Base-by-base conservation (phyloP, 2,329 filamentous ascomycete genomes). In the Cladophialophora yegresii region DNA sequence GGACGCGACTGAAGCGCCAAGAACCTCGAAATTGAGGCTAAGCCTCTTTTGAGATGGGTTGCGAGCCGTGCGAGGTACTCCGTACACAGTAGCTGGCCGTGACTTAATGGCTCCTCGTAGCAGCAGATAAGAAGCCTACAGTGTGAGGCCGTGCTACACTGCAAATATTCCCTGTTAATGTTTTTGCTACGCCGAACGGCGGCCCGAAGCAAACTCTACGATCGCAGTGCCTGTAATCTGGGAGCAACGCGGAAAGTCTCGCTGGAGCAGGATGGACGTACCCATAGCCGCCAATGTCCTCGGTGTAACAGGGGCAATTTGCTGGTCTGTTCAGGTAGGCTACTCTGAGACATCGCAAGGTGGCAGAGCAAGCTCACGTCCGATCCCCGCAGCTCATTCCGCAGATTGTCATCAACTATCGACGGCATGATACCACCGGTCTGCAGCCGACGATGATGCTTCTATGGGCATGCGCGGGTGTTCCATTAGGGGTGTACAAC, bases 361-460 rank as follows among this genome's bases (percentile, higher is more conserved):
- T 45, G 26, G 51, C 28, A 53, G n/a, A 2, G 0, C 4, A 6
- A 59, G 30, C 22, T 61, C 33, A 45, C 22, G 28, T 13, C 20
- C 28, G 10, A 33, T 2, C 32, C 16, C 57, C 36, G n/a, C 72
- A 90, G 82, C 79, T 90, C 28, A 83, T 90, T 28, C 88, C 88
- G 0, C 88, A 91, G 72, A 89, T 90, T 55, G 74, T 87, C 36
- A 83, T 89, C 71, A 91, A 91, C 71, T 86, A 87, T 70, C 82
- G 84, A 4, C 80, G 87, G 0, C 87, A 89, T 73, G 81, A 89
- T 77, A 87, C 87, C 0, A 83, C 80, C 0, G 88, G 87, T 0
- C 79, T 90, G 0, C 87, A 89, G 56, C 82, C 85, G 0, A 85
- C 85, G 0, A 89, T 90, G 87, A 90, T 90, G 87, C 83, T 90